phyloP scores from a whole-genome alignment of 495 filamentous ascomycete genomes.

The Lasiosphaeriaceae sp. region DNA sequence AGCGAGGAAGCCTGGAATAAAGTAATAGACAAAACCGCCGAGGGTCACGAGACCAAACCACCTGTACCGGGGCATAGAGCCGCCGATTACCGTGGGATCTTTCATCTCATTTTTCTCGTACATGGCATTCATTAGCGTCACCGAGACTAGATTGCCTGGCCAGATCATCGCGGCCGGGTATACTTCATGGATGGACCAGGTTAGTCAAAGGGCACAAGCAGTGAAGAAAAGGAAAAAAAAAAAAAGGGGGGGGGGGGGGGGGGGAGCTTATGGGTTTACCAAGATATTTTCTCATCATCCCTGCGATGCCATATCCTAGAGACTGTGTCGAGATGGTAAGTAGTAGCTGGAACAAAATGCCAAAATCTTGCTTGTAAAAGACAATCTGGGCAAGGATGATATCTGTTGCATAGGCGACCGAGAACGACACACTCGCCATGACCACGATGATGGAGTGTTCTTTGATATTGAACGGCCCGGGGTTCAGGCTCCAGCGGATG shows the following conservation, averaged over 20 bases:
- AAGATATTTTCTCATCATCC: constrained; percentile 52
- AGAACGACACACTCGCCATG: constrained; percentile 61
- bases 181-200: constrained; percentile 31
- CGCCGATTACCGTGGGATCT: constrained; percentile 49
- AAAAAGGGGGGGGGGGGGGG: too few species aligned
- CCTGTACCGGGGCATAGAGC: constrained; percentile 53
- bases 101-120: constrained; percentile 53
- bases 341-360: constrained; percentile 64
- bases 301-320: constrained; percentile 70
- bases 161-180: constrained; percentile 73
- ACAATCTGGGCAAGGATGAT: constrained; percentile 61
- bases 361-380: constrained; percentile 66
- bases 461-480: constrained; percentile 76
- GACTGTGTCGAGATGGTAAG: constrained; percentile 67
- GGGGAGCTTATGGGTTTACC: too few species aligned
- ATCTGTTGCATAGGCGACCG: constrained; percentile 66
- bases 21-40: constrained; percentile 54
- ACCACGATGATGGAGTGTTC: constrained; percentile 75
- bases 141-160: constrained; percentile 62
- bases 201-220: constrained; percentile 4
- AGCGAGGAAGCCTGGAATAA: constrained; percentile 56
- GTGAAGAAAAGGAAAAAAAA: not conserved
- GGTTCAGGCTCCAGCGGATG: constrained; percentile 55
- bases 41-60: constrained; percentile 55
- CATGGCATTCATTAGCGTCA: constrained; percentile 65